Percentiles rank a stretch among this genome's conserved stretches.
Evolutionary conservation across 331 rosid species (phyloP).

Genomic region (Acacia pycnantha): DNA sequence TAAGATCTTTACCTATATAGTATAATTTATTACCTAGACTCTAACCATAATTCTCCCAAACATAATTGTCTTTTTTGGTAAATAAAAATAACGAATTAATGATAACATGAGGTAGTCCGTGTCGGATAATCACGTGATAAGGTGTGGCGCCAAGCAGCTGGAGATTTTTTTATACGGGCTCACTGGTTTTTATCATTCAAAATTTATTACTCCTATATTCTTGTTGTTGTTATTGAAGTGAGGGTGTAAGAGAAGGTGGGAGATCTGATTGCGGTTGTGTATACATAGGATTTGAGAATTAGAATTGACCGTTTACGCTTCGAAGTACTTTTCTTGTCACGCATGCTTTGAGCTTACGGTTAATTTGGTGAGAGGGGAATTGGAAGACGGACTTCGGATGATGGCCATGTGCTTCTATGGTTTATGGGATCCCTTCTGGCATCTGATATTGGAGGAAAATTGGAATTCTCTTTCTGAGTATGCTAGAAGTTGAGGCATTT

Average conservation of each 20-base stretch:
- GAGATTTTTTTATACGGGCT: constrained; percentile 19
- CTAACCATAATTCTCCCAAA: neutral
- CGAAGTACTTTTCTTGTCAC: constrained; percentile 26
- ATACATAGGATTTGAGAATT: constrained; percentile 2
- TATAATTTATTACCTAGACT: neutral
- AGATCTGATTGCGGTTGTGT: constrained; percentile 34
- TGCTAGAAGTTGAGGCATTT: constrained; percentile 32
- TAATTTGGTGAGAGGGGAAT: constrained; percentile 4
- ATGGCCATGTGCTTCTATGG: constrained; percentile 16
- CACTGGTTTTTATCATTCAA: constrained; percentile 15
- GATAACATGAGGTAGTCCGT: constrained; percentile 27
- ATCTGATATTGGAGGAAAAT: neutral
- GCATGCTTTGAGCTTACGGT: constrained; percentile 34
- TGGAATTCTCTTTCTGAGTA: constrained; percentile 23
- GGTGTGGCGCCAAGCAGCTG: constrained; percentile 44
- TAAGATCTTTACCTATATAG: neutral
- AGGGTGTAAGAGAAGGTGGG: constrained; percentile 20
- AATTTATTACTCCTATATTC: neutral
- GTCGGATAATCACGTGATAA: constrained; percentile 44
- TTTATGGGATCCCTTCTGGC: constrained; percentile 27
- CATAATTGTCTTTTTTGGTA: neutral
- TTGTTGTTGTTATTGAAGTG: constrained; percentile 8
- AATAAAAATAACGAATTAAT: constrained; percentile 9
- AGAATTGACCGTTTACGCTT: constrained; percentile 11
- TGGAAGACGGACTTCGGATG: neutral